phyloP scores from a whole-genome alignment of 140 eudicot species.

The Bidens hawaiensis region DNA sequence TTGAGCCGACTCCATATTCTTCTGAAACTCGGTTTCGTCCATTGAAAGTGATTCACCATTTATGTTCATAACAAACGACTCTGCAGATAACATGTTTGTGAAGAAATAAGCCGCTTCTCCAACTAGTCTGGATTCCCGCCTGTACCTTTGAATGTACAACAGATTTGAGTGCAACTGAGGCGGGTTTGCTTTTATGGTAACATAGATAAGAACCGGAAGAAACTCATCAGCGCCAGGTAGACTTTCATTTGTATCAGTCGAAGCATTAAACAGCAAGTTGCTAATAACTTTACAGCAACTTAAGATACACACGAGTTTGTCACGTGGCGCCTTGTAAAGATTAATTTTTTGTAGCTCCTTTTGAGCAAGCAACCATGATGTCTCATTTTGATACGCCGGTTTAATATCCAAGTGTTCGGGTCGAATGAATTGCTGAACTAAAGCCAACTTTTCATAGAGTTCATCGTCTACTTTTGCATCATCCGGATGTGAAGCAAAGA shows the following conservation, averaged over 20 bases:
- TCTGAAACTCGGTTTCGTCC: slow-evolving; percentile 71
- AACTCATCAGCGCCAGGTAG: slow-evolving; percentile 95
- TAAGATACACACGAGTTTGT: slow-evolving; percentile 80
- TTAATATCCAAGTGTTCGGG: slow-evolving; percentile 86
- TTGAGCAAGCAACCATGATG: slow-evolving; percentile 97
- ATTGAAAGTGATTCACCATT: slow-evolving; percentile 73
- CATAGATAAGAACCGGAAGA: slow-evolving; percentile 82
- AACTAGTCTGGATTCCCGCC: slow-evolving; percentile 72
- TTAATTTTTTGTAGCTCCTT: slow-evolving; percentile 87
- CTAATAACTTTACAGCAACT: slow-evolving; percentile 90
- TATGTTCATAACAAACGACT: slow-evolving; percentile 54
- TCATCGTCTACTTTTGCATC: slow-evolving; percentile 70
- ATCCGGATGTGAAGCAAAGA: slow-evolving; percentile 73
- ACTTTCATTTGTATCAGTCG: slow-evolving; percentile 55
- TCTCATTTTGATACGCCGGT: slow-evolving; percentile 80
- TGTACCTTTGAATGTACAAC: slow-evolving; percentile 70
- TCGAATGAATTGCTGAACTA: slow-evolving; percentile 79
- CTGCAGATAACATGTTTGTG: slow-evolving; percentile 89
- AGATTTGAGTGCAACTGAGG: slow-evolving; percentile 87
- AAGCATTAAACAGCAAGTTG: slow-evolving; percentile 72
- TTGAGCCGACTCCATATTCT: slow-evolving; percentile 78
- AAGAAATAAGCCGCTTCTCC: slow-evolving; percentile 82
- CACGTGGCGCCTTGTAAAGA: slow-evolving; percentile 89
- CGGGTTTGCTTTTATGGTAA: slow-evolving; percentile 91
- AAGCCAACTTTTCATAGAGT: slow-evolving; percentile 76